A percentile compares a stretch with the other conserved stretches of the same genome.
phyloP scores from a whole-genome alignment of 2,329 filamentous ascomycete species.

The Nemania diffusa region DNA sequence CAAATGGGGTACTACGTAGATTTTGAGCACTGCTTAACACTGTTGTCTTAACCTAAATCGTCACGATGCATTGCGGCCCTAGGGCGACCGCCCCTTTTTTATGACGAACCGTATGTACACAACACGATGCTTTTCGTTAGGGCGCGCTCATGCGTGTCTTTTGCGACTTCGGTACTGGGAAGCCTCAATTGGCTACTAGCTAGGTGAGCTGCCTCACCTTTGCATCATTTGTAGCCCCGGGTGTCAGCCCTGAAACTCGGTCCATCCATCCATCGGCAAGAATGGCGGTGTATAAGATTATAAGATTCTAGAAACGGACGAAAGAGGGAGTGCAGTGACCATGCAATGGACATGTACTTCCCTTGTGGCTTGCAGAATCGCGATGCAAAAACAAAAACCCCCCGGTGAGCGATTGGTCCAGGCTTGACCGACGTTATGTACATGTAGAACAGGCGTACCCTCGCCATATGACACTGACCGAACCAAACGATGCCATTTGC shows the following conservation, averaged over 20 bases:
- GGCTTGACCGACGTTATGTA: slow-evolving; percentile 16
- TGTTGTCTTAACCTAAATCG: slow-evolving; percentile 3
- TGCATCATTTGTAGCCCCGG: slow-evolving; percentile 18
- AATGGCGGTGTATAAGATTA: slow-evolving; percentile 37
- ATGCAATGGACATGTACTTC: slow-evolving; percentile 25
- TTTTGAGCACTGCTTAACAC: slow-evolving; percentile 1
- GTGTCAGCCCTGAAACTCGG: slow-evolving; percentile 29
- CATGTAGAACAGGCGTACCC: slow-evolving; percentile 24
- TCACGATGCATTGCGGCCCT: slow-evolving; percentile 13
- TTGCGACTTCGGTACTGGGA: slow-evolving; percentile 13
- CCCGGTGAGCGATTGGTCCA: slow-evolving; percentile 22
- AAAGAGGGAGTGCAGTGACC: not conserved
- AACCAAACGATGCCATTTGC: slow-evolving; percentile 18
- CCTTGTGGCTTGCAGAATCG: slow-evolving; percentile 23
- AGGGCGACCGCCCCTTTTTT: slow-evolving; percentile 15
- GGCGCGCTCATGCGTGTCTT: slow-evolving; percentile 9
- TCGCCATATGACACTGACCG: slow-evolving; percentile 21
- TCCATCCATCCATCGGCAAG: not conserved
- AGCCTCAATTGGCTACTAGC: slow-evolving; percentile 19
- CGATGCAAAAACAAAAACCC: slow-evolving; percentile 3
- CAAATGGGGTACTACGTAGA: slow-evolving; percentile 23
- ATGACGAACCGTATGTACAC: not conserved
- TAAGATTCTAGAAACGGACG: slow-evolving; percentile 27
- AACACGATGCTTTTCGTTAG: not conserved
- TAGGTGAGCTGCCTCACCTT: slow-evolving; percentile 27